Base-by-base conservation (phyloP, 2,329 filamentous ascomycete species). In the Monosporascus sp. region DNA sequence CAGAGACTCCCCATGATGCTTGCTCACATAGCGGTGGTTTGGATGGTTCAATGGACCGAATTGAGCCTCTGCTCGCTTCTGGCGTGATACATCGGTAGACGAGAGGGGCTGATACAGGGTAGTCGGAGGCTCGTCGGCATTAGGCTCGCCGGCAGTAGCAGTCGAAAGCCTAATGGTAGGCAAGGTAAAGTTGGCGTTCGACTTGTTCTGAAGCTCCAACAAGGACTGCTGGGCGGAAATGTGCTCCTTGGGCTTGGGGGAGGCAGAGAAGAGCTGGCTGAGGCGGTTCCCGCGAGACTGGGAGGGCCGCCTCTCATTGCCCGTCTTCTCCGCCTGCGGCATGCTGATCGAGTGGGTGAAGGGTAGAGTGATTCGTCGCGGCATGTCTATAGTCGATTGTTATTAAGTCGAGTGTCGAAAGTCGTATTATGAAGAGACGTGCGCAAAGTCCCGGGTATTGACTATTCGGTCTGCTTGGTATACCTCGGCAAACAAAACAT, bases 81-180 rank as follows among this genome's bases (percentile, higher is more conserved):
- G 81, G 57, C 83, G 83, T 56, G 86, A 85, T 47, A 86, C 81
- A 72, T 97, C 92, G 66, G 88, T 88, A n/a, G 85, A 86, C 7
- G 90, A 89, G 53, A 89, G 89, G 31, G 94, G 91, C 66, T 93
- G 84, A 72, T 96, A 97, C 49, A 97, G 83, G 8, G 82, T 96
- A 48, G 88, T 88, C 15, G 87, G 78, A 48, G 86, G 78, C 62
- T 88, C 82, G 62, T 96, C 88, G 69, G 83, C 86, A 68, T 84
- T 82, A 51, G 71, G 72, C 78, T 94, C 81, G 62, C 89, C 88
- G 57, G 84, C 87, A 31, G 85, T 89, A 48, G 90, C 90, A 42
- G 90, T 91, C 14, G 93, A 96, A 53, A 97, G 80, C 42, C 90
- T 96, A 66, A 97, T 97, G 51, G 88, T 93, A 39, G 93, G 93